A percentile compares a stretch with the other conserved stretches of the same genome.
phyloP scores from a whole-genome alignment of 441 rosid genomes.

The Populus hybrid region DNA sequence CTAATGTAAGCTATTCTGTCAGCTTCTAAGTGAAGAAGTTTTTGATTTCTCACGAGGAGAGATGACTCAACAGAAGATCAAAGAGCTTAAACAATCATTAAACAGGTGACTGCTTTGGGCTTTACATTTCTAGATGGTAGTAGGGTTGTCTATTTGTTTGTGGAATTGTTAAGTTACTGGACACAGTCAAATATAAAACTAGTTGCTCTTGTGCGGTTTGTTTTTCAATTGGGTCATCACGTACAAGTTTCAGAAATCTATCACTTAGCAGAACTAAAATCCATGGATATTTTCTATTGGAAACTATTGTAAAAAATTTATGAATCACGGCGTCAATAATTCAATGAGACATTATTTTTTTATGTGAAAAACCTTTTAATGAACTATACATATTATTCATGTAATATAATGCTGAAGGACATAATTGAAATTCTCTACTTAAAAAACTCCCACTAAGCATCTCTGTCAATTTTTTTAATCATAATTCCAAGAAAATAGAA shows the following conservation, averaged over 20 bases:
- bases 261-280: neutral
- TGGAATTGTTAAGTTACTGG: neutral
- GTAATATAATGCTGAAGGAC: neutral
- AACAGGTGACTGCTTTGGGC: constrained; percentile 56
- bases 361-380: neutral
- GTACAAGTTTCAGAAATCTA: neutral
- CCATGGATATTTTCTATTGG: neutral
- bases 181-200: neutral
- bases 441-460: neutral
- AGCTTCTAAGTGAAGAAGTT: constrained; percentile 99
- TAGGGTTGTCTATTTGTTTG: neutral
- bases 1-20: constrained; percentile 28
- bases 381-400: neutral
- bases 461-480: neutral
- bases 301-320: neutral
- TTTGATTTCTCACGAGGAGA: constrained; percentile 99
- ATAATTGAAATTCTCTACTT: neutral
- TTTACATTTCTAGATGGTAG: neutral
- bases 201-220: neutral
- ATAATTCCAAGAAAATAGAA: neutral
- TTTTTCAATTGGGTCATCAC: neutral
- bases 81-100: constrained; percentile 95
- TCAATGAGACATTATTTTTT: neutral
- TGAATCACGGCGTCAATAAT: neutral
- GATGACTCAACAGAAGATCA: constrained; percentile 97